Base-by-base conservation (phyloP, 768 basidiomycete genomes). In the Polyporus arcularius region DNA sequence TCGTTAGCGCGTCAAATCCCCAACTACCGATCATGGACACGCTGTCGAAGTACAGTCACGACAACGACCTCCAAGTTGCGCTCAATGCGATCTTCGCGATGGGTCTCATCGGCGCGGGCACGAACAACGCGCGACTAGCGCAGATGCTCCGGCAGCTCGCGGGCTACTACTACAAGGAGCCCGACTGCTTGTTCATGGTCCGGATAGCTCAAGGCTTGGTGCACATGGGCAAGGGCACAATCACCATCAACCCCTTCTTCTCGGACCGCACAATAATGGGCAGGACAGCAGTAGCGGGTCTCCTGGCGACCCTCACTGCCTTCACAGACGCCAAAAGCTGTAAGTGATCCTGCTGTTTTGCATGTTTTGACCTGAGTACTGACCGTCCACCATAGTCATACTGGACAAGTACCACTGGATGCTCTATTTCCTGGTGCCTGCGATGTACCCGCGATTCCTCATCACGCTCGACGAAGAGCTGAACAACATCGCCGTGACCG, bases 161-260 rank as follows among this genome's bases (percentile, higher is more conserved):
- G 11, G 92, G 92, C n/a, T 99, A 98, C 78, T 99, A 99, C 75
- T 84, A 91, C 76, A 98, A 98, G 73, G 97, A 99, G 74, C 87
- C 96, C 0, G 95, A 99, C 70, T 96, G 94, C 71, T 75, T 98
- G 68, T 98, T 99, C 74, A 91, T 93, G 82, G 96, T 98, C 18
- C 88, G 97, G 56, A 86, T 99, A 60, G 93, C 96, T 2, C 91
- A 98, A 75, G 97, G 97, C 18, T 76, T 98, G 67, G 90, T 98
- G n/a, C 94, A 98, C 74, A 96, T 98, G 96, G 97, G 97, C 73
- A 99, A 99, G 76, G 97, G 97, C 39, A 98, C 96, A 14, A 92
- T 99, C 71, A 92, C 92, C 11, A 79, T 99, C 67, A 98, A 96
- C 73, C 96, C 97, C 4, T 98, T 97, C 88, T 98, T 92, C 83